A percentile compares a stretch with the other conserved stretches of the same genome.
Conservation (phyloP, 306 rosid genomes). For the Delonix regia region DNA sequence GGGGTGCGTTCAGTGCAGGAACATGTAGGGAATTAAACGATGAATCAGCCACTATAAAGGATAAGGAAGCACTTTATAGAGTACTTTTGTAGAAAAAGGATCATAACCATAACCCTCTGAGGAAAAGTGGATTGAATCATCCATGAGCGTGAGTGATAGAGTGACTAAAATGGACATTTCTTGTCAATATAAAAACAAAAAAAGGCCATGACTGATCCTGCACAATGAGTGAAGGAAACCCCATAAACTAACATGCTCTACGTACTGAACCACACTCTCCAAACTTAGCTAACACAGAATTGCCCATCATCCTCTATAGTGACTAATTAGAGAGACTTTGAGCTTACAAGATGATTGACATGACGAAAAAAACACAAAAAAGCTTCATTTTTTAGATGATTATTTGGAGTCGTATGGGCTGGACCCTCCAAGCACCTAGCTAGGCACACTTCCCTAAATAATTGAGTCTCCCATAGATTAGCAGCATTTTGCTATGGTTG, state of each 20-base stretch:
- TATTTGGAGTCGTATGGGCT: not conserved
- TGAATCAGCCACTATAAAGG: not conserved
- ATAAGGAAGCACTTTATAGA: conserved; percentile 1
- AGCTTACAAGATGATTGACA: conserved; percentile 41
- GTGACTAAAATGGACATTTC: conserved; percentile 36
- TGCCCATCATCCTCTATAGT: no score
- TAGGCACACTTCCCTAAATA: conserved; percentile 30
- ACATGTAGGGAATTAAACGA: not conserved
- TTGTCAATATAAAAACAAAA: conserved; percentile 43
- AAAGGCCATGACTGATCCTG: conserved; percentile 48
- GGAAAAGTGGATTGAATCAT: not conserved
- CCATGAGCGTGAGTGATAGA: conserved; percentile 9
- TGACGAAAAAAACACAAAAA: conserved; percentile 38
- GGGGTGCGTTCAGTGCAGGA: not conserved
- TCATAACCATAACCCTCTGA: not conserved
- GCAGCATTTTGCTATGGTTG: conserved; percentile 3
- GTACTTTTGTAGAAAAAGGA: not conserved
- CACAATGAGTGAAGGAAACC: conserved; percentile 40
- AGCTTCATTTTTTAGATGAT: conserved; percentile 11
- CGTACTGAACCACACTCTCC: conserved; percentile 41
- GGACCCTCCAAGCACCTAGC: conserved; percentile 45
- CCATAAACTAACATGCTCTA: conserved; percentile 44
- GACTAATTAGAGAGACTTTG: not conserved
- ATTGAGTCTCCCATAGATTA: conserved; percentile 32
- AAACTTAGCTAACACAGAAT: conserved; percentile 15